phyloP scores from a whole-genome alignment of 2,329 filamentous ascomycete species.

The Aureobasidium melanogenum region DNA sequence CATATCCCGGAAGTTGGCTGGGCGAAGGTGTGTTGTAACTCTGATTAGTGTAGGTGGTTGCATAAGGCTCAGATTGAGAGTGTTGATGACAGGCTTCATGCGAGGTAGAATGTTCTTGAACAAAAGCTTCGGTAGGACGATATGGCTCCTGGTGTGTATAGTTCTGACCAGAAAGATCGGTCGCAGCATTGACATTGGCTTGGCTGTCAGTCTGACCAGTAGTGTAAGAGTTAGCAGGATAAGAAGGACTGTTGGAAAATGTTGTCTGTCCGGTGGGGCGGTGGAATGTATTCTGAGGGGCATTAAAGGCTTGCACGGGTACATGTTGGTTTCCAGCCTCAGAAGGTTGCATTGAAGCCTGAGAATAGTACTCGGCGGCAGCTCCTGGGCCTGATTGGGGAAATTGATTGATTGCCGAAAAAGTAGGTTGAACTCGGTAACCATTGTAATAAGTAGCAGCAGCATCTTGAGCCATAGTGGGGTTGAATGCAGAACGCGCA shows the following conservation, averaged over 20 bases:
- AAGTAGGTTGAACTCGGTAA: conserved; percentile 49
- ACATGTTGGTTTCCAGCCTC: neutral
- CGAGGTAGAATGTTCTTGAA: neutral
- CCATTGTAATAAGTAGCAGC: conserved; percentile 55
- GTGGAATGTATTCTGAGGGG: neutral
- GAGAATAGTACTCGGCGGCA: conserved; percentile 49
- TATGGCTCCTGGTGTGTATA: neutral
- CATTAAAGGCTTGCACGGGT: neutral
- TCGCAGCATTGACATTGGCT: neutral
- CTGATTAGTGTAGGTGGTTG: neutral
- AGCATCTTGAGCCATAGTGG: conserved; percentile 34
- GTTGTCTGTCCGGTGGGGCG: neutral
- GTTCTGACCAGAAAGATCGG: neutral
- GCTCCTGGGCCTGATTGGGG: conserved; percentile 52
- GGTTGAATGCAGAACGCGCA: conserved; percentile 36
- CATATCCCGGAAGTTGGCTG: conserved; percentile 12
- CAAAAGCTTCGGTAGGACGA: neutral
- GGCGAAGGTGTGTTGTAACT: conserved; percentile 15
- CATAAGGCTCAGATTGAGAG: neutral
- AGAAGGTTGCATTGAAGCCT: neutral
- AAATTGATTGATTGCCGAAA: conserved; percentile 42
- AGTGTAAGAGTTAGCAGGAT: neutral
- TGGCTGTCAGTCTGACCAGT: neutral
- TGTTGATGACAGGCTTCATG: neutral
- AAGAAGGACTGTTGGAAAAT: neutral